Percentiles rank a stretch among this genome's conserved stretches.
Evolutionary conservation across 2,329 filamentous ascomycete genomes (phyloP).

Genomic region (Drechslerella coelobrocha): DNA sequence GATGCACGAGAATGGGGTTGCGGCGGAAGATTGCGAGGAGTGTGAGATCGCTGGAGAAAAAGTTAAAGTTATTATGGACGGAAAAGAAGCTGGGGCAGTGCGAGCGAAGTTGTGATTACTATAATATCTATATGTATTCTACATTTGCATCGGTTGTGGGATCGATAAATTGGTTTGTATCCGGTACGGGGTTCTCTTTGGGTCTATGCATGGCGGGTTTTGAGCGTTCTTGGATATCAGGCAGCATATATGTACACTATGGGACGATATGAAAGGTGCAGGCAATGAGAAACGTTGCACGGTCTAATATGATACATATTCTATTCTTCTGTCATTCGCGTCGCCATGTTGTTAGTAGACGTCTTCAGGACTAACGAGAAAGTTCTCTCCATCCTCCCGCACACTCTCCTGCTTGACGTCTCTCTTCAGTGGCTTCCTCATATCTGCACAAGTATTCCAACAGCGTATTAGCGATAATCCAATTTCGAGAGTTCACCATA

Average conservation of each 20-base stretch:
- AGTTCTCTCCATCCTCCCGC: constrained; percentile 78
- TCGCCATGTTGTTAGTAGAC: constrained; percentile 65
- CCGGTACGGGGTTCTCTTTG: neutral
- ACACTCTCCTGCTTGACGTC: constrained; percentile 79
- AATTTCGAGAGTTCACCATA: no score
- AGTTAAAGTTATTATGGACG: constrained; percentile 54
- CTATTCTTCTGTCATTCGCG: neutral
- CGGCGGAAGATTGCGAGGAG: constrained; percentile 86
- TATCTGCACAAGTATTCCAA: no score
- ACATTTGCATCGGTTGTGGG: neutral
- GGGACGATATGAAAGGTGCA: neutral
- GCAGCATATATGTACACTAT: neutral
- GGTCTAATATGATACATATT: constrained; percentile 14
- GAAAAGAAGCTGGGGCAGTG: constrained; percentile 49
- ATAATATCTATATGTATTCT: no score
- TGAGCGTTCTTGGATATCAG: no score
- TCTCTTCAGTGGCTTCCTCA: constrained; percentile 87
- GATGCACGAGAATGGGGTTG: constrained; percentile 85
- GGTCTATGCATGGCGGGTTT: neutral
- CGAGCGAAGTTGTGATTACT: constrained; percentile 18
- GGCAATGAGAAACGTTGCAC: neutral
- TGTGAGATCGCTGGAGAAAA: constrained; percentile 61
- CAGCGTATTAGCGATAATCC: no score
- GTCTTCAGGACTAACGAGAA: constrained; percentile 79
- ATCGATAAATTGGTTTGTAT: neutral